These are phyloP conservation scores for Huiozyma naganishii DNA, from an alignment of 805 yeast genomes.

Conservation along the genomic window DNA sequence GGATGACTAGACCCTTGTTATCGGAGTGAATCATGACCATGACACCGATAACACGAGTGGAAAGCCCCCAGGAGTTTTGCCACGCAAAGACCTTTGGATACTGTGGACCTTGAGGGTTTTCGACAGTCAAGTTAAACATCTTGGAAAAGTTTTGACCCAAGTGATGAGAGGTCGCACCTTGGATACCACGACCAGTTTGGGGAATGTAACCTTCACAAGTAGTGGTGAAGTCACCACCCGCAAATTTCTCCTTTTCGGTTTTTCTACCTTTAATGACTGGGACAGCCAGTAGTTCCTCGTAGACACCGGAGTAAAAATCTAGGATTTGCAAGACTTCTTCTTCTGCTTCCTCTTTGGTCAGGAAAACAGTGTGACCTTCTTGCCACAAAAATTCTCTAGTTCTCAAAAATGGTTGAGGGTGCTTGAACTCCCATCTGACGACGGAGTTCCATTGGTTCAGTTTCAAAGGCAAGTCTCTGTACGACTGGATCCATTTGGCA, in stretches of 20 bases:
- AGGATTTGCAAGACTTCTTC: constrained; percentile 78
- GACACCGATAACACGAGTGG: constrained; percentile 97
- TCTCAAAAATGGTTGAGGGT: constrained; percentile 97
- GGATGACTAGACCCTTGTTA: constrained; percentile 94
- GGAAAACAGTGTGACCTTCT: constrained; percentile 98
- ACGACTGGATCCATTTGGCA: constrained; percentile 97
- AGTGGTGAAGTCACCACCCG: constrained; percentile 94
- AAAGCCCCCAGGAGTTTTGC: constrained; percentile 99
- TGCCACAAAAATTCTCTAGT: constrained; percentile 99
- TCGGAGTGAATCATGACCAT: constrained; percentile 99
- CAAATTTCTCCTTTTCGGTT: constrained; percentile 96
- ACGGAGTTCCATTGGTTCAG: constrained; percentile 99
- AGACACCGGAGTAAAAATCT: constrained; percentile 74
- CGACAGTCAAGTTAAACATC: constrained; percentile 94
- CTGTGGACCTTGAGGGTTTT: constrained; percentile 85
- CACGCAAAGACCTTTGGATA: constrained; percentile 79
- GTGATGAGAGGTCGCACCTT: constrained; percentile 97
- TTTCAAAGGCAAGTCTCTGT: constrained; percentile 92
- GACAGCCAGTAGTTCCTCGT: constrained; percentile 89
- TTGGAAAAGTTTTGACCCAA: constrained; percentile 96
- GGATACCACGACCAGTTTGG: constrained; percentile 98
- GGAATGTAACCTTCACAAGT: constrained; percentile 96
- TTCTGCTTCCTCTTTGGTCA: constrained; percentile 71
- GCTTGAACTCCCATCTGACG: constrained; percentile 99
- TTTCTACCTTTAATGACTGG: constrained; percentile 93